Evolutionary conservation across 495 filamentous ascomycete genomes (phyloP), one percentile per base, ranked within the genome.

Genomic region (Neurospora africana): DNA sequence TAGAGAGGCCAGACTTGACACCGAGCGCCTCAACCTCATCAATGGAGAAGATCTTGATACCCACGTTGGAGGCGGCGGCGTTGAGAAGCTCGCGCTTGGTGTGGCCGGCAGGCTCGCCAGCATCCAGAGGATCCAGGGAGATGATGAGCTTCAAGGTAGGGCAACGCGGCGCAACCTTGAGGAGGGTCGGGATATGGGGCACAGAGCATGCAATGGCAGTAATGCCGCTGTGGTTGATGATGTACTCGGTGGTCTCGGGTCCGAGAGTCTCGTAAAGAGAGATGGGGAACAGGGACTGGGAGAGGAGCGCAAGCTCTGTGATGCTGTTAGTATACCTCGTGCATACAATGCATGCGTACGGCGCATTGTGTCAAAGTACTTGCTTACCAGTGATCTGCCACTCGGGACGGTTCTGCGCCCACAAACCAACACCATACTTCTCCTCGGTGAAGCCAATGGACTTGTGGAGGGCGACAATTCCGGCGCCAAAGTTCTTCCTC

Each of bases 191-290:
- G 69, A 99, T 89, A 78, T 99, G 95, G 47, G 90, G 90, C 27
- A 98, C 83, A 69, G 91, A 93, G 67, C 93, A 90, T 73, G 91
- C 89, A 44, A 99, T 89, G 77, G 90, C 92, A 72, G 82, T 82
- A 61, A 99, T 82, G 44, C 88, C 85, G 65, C 92, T 88, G 80
- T 99, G 95, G 79, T 94, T 96, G 80, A 97, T 92, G 79, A 99
- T 98, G 80, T 92, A 98, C 83, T 98, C 94, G 47, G 92, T 93
- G 17, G 93, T 87, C 75, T 95, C 91, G 39, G 95, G 87, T 21
- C 95, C 94, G 23, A 99, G 86, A 17, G 95, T 97, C 82, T 99
- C 95, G 84, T 99, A 99, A 47, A 99, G 91, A 17, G 95, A 97
- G 72, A 98, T 94, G 35, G 91, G 91, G 81, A 86, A 98, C 40